Evolutionary conservation across 2,329 filamentous ascomycete species (phyloP), one percentile per base, ranked within the genome.

Genomic region (Lasiodiplodia theobromae): DNA sequence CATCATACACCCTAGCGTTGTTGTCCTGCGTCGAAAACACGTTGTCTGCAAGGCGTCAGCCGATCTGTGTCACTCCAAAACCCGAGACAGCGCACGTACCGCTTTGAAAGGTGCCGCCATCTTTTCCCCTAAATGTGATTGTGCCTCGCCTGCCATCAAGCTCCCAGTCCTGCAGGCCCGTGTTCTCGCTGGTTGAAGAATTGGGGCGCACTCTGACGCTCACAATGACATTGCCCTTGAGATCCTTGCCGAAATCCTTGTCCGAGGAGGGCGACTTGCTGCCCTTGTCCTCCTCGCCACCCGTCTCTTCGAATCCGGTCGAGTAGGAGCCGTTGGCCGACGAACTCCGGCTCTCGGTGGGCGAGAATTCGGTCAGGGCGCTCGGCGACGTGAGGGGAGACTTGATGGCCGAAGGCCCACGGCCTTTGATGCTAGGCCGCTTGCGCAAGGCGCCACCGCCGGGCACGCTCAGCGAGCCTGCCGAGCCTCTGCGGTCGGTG

Each of bases 21-120:
- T 97, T 92, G 77, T 99, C 95, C 77, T 96, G 89, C 21, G 94
- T 92, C 63, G 93, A 89, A 80, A 99, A 99, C 70, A 98, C 96
- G 82, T 98, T 98, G 83, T 99, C 96, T 97, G 74, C 23, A 23
- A n/a, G 23, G 25, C 14, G 44, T 67, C 56, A 67, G 65, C 54
- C 40, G 23, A 47, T 38, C 25, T 28, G 51, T 51, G 49, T 12
- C 65, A 38, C 31, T 47, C 31, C 51, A 47, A 53, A 38, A 56
- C 64, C 62, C 71, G 69, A 69, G 64, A 56, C 25, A 70, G 66
- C 68, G 63, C 72, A 64, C 89, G 78, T 85, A 96, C 94, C 94
- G 82, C 97, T 98, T 77, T 87, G 89, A 79, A 98, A 96, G 77
- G 97, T 93, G 66, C 95, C 96, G 40, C 92, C 93, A 81, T 98